Base-by-base conservation (phyloP, 2,329 filamentous ascomycete genomes). In the Aureobasidium namibiae region DNA sequence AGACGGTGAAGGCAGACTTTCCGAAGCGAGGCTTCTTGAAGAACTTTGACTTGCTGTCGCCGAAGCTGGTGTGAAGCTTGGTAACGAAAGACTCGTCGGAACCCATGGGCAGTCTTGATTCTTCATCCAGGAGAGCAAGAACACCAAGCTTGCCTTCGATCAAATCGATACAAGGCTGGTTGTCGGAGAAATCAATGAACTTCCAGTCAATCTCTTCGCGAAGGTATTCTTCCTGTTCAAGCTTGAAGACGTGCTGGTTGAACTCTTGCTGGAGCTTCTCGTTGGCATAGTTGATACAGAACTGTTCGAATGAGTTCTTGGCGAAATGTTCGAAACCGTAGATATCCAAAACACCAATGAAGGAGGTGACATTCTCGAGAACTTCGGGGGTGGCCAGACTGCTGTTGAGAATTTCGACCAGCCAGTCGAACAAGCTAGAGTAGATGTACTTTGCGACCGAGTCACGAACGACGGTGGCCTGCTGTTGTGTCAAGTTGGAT, bases 201-300 rank as follows among this genome's bases (percentile, higher is more conserved):
- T 89, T 96, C 94, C 94, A 99, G 75, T 97, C 92, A 65, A 99
- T 99, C 76, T 97, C 81, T 75, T 99, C 94, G 59, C 87, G 85
- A 41, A 96, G 82, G 71, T 99, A 99, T 74, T 99, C 94, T 72
- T 99, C 94, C 73, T 99, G 94, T 73, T 99, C 94, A 23, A 99
- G 83, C 75, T 97, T 96, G 83, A 99, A 99, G 36, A 99, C 94
- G 70, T 99, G 94, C 72, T 95, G 90, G 75, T 99, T 99, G 80
- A 99, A 99, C 73, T 97, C 92, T 73, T 99, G 94, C 72, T 99
- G 94, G 58, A 99, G 79, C 76, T 99, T 99, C 76, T 99, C 94
- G 74, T 99, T 99, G 75, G 94, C 94, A 70, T 99, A 99, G 76
- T 99, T 99, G 82, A 99, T 99, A 76, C 94, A 99, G 75, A 99